Evolutionary conservation across 2,329 filamentous ascomycete genomes (phyloP).

Genomic region (Hortaea werneckii): DNA sequence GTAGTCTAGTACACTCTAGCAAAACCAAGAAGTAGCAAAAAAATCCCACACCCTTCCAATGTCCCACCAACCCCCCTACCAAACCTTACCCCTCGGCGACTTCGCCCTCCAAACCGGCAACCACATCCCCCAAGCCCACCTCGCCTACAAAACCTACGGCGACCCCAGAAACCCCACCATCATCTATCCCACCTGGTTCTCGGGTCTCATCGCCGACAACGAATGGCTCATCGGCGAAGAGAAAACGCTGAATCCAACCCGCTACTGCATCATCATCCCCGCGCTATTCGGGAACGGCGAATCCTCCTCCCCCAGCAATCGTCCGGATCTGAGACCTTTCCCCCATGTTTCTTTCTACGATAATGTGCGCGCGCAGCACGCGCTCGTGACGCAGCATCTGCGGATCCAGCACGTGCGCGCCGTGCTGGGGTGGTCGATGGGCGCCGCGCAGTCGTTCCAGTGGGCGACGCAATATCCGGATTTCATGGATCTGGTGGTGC

Average conservation of each 20-base stretch:
- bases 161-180: slow-evolving; percentile 53
- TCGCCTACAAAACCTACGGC: slow-evolving; percentile 71
- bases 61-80: background rate
- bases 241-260: slow-evolving; percentile 17
- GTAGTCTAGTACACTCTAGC: no score
- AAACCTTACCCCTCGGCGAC: slow-evolving; percentile 33
- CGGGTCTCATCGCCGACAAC: slow-evolving; percentile 60
- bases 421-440: slow-evolving; percentile 64
- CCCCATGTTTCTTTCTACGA: slow-evolving; percentile 57
- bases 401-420: slow-evolving; percentile 50
- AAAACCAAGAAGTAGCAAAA: no score
- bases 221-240: slow-evolving; percentile 42
- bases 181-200: slow-evolving; percentile 71
- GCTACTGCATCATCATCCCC: slow-evolving; percentile 59
- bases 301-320: slow-evolving; percentile 57
- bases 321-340: slow-evolving; percentile 41
- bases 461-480: slow-evolving; percentile 32
- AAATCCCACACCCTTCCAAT: no score
- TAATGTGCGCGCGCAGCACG: slow-evolving; percentile 57
- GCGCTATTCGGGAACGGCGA: slow-evolving; percentile 61
- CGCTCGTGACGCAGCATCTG: slow-evolving; percentile 54
- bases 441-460: slow-evolving; percentile 49
- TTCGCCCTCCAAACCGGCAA: slow-evolving; percentile 52
- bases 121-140: slow-evolving; percentile 52
- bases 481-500: slow-evolving; percentile 49